A percentile compares a stretch with the other conserved stretches of the same genome.
Evolutionary conservation across 2,329 filamentous ascomycete species (phyloP).

Genomic region (Aspergillus ibericus): DNA sequence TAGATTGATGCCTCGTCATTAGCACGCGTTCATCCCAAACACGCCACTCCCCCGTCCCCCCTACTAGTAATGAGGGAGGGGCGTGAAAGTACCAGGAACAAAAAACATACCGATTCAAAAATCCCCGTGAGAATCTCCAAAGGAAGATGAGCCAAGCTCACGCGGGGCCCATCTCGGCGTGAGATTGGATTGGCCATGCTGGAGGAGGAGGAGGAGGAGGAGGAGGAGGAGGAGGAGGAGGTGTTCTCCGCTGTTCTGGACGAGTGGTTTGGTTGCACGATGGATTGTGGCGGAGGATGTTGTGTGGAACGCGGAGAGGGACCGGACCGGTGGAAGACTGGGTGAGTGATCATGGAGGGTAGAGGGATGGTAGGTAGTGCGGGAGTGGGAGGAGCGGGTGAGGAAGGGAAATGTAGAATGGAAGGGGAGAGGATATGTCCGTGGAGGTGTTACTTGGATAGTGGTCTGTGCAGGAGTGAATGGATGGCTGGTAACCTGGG

Average conservation of each 20-base stretch:
- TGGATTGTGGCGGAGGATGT: background rate
- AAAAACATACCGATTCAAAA: background rate
- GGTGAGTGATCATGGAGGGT: background rate
- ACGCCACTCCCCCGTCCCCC: too few species aligned
- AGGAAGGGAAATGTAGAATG: background rate
- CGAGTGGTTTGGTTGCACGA: background rate
- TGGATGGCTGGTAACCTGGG: background rate
- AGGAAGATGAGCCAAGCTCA: background rate
- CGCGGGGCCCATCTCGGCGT: background rate
- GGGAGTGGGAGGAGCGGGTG: background rate
- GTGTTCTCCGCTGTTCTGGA: background rate
- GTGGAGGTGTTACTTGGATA: background rate
- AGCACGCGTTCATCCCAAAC: background rate
- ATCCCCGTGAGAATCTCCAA: background rate
- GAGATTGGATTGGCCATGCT: too few species aligned
- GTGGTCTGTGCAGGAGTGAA: background rate
- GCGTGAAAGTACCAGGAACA: background rate
- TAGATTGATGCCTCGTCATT: background rate
- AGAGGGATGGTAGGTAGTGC: background rate
- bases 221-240: too few species aligned
- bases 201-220: too few species aligned
- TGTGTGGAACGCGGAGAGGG: background rate
- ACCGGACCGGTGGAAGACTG: background rate
- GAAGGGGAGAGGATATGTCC: background rate
- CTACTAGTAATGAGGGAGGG: too few species aligned